phyloP scores from a whole-genome alignment of 2,329 filamentous ascomycete species.

The Tolypocladium amazonense region DNA sequence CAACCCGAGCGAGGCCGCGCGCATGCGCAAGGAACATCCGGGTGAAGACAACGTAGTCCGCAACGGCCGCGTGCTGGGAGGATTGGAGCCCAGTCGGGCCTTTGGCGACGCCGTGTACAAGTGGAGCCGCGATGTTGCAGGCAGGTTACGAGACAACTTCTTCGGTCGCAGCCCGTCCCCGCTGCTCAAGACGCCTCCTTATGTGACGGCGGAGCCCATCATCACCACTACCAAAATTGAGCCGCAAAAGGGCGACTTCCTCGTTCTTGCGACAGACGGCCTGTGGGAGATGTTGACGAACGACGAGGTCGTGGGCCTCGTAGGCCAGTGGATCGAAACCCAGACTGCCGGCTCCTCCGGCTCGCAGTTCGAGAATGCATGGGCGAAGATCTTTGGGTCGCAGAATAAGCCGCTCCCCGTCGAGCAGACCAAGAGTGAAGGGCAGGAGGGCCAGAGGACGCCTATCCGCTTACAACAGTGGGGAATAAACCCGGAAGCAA shows the following conservation, averaged over 20 bases:
- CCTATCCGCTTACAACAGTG: slow-evolving; percentile 88
- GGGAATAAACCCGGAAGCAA: slow-evolving; percentile 64
- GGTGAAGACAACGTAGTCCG: slow-evolving; percentile 78
- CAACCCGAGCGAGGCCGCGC: slow-evolving; percentile 72
- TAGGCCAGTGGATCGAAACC: slow-evolving; percentile 91
- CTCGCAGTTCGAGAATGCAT: slow-evolving; percentile 59
- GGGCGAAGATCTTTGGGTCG: slow-evolving; percentile 54
- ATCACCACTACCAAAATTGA: slow-evolving; percentile 88
- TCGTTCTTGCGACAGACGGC: slow-evolving; percentile 93
- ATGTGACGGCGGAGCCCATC: slow-evolving; percentile 92
- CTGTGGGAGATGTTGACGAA: slow-evolving; percentile 99
- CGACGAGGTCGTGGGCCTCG: slow-evolving; percentile 91
- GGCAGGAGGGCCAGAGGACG: slow-evolving; percentile 62
- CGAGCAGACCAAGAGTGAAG: slow-evolving; percentile 46
- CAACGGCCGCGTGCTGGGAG: slow-evolving; percentile 84
- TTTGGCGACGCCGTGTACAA: slow-evolving; percentile 98
- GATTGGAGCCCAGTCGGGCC: slow-evolving; percentile 83
- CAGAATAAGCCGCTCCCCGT: slow-evolving; percentile 55
- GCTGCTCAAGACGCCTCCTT: slow-evolving; percentile 81
- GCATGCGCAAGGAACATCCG: slow-evolving; percentile 78
- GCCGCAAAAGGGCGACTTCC: slow-evolving; percentile 83
- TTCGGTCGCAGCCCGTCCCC: slow-evolving; percentile 73
- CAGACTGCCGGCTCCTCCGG: slow-evolving; percentile 42
- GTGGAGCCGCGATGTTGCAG: slow-evolving; percentile 78
- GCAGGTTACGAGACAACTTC: slow-evolving; percentile 73